Evolutionary conservation across 176 grass and related monocot genomes (phyloP), one percentile per base, ranked within the genome.

Genomic region (Oryza nivara): DNA sequence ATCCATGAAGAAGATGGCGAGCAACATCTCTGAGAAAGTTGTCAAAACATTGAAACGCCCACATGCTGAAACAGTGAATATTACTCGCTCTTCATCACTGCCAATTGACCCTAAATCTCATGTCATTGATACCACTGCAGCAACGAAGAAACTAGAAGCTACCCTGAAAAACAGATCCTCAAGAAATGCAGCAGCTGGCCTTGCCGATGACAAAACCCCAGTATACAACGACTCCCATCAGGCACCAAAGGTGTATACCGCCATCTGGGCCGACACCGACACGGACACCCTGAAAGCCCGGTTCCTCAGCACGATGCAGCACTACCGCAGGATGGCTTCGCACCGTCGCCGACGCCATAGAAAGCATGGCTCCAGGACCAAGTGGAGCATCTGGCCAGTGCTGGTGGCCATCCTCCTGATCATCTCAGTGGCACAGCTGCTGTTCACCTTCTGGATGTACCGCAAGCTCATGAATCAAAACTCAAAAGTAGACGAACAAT

Each of bases 381-480:
- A 7, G 74, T 86, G 84, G 79, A 74, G 36, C 69, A 46, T 90
- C 25, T 48, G 74, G 9, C 66, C 73, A 3, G 43, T 26, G 43
- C 30, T 79, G 15, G 79, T 77, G 51, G 34, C 38, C 78, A 48
- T 86, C 73, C 63, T 94, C 86, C 85, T 92, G 36, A 14, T 89
- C 54, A 41, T 94, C 74, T 83, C 87, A 22, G 56, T 88, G 47
- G 83, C 36, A 68, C 90, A 90, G 77, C 76, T 94, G 5, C 43
- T 91, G 41, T 75, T 94, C 44, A 94, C 90, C 47, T 19, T 92
- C 68, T 84, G 88, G 87, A 11, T 94, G 64, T 73, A 86, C 46
- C 68, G 67, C 54, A 80, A 69, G 73, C 44, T 88, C 73, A 45
- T 77, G 78, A 80, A 79, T 32, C 63, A 87, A 89, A 72, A 72